These are phyloP conservation scores for Xylariaceae sp. DNA, from an alignment of 2,329 filamentous ascomycete species.

Conservation along the genomic window DNA sequence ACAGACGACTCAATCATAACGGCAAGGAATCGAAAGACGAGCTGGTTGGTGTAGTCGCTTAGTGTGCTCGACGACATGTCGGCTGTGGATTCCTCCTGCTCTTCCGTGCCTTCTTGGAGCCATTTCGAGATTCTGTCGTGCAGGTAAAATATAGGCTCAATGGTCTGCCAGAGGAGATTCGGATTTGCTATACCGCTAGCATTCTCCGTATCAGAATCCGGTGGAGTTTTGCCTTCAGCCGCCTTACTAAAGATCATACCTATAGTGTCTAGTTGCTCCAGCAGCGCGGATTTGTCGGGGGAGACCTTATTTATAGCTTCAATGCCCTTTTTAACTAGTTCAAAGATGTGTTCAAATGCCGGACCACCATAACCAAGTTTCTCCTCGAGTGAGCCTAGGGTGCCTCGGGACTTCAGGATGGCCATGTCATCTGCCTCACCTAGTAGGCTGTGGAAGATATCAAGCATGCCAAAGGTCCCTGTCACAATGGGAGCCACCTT, in stretches of 20 bases:
- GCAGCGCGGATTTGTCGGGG: conserved; percentile 30
- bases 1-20: conserved; percentile 41
- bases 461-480: conserved; percentile 55
- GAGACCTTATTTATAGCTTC: conserved; percentile 32
- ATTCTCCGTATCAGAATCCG: conserved; percentile 17
- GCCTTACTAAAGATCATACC: conserved; percentile 37
- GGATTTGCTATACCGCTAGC: conserved; percentile 27
- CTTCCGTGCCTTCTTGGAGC: conserved; percentile 37
- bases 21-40: conserved; percentile 39
- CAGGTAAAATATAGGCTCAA: conserved; percentile 40
- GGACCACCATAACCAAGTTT: conserved; percentile 36
- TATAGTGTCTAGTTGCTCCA: conserved; percentile 37
- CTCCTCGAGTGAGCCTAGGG: conserved; percentile 37
- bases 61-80: conserved; percentile 36
- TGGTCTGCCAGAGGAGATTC: conserved; percentile 38
- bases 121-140: conserved; percentile 40
- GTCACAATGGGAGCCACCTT: conserved; percentile 58
- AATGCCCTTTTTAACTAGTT: conserved; percentile 36
- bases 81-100: conserved; percentile 31
- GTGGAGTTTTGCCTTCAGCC: not conserved
- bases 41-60: conserved; percentile 39
- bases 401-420: conserved; percentile 38
- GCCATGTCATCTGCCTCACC: conserved; percentile 43
- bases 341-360: conserved; percentile 41
- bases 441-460: conserved; percentile 42